Base-by-base conservation (phyloP, 1,284 basidiomycete genomes). In the Acaromyces ingoldii region DNA sequence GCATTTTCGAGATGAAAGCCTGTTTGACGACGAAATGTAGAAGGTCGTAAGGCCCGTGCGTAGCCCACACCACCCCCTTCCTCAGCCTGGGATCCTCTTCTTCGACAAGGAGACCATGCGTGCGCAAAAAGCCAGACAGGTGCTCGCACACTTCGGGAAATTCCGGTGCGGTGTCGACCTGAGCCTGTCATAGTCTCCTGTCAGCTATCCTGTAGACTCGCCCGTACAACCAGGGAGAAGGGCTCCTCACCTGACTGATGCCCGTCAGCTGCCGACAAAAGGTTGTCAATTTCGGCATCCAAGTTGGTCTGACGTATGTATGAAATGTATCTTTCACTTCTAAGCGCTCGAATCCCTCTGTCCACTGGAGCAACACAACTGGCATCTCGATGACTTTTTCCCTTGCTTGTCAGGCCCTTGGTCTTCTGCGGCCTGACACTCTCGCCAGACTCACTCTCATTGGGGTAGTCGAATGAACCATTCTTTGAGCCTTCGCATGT, bases 201-300 rank as follows among this genome's bases (percentile, higher is more conserved):
- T 34, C 33, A 34, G 19, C 13, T 34, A 44, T 43, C 54, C 49
- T 22, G 22, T 38, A 5, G 19, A 13, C 15, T 21, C 17, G 10
- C 39, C 10, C 25, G 19, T 41, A 41, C 10, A 21, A 21, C 10
- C 9, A 9, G 9, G 17, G 19, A 28, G 15, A 21, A 10, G 15
- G 9, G 21, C 42, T 26, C 77, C 80, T 57, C 57, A 91, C 89
- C 81, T 97, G 92, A 13, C 84, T 86, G 53, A 98, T 91, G 13
- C 91, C 91, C 4, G 93, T 98, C 45, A 98, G 80, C 29, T 83
- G 76, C 3, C 81, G 88, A 76, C 92, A 97, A 74, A 95, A 98
- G 17, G 82, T 77, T 15, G 87, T 86, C 7, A 98, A 80, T 42
- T 76, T 79, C 0, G 91, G 91, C 42, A 82, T 80, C 88, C 90